Base-by-base conservation (phyloP, 768 basidiomycete species). In the Lentinula guzmanii region DNA sequence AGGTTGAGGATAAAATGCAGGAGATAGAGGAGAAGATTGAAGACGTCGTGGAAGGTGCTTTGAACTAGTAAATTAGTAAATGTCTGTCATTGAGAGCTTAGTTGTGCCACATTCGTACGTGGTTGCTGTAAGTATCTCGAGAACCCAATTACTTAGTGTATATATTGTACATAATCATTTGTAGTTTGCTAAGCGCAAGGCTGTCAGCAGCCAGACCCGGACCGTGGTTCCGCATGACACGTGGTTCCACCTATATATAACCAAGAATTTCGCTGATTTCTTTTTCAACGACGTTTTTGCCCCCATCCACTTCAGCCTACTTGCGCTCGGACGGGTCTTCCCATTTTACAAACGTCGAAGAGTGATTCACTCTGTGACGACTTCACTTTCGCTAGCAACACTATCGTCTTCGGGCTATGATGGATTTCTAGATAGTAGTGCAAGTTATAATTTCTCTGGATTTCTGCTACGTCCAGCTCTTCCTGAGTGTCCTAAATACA, bases 301-400 rank as follows among this genome's bases (percentile, higher is more conserved):
- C 65, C 69, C 65, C 63, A 65, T 66, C 64, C 53, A 54, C n/a
- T 21, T 63, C 41, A 57, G 65, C 67, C 66, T 62, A 62, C 61
- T 50, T 62, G 65, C 69, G 73, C 71, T 65, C 64, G 70, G 73
- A 68, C 68, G 70, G 70, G 72, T 71, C 69, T 71, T 70, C 71
- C 69, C 65, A 42, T 71, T 43, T 69, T 8, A 16, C 63, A 57
- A 58, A 60, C 70, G 80, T 84, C 83, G 77, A 60, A 86, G 78
- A 86, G 64, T 46, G 70, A 69, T 43, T 43, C 42, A 43, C 16
- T 18, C 43, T 45, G 21, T 21, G 46, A 34, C 4, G 52, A 45
- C 85, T 85, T 84, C 85, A 73, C 85, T 79, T 86, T 86, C 85
- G 85, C 85, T 86, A 86, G 85, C 85, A 84, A 81, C 85, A 76